A percentile compares a stretch with the other conserved stretches of the same genome.
Evolutionary conservation across 1,284 basidiomycete genomes (phyloP).

Genomic region (Pisolithus thermaeus): DNA sequence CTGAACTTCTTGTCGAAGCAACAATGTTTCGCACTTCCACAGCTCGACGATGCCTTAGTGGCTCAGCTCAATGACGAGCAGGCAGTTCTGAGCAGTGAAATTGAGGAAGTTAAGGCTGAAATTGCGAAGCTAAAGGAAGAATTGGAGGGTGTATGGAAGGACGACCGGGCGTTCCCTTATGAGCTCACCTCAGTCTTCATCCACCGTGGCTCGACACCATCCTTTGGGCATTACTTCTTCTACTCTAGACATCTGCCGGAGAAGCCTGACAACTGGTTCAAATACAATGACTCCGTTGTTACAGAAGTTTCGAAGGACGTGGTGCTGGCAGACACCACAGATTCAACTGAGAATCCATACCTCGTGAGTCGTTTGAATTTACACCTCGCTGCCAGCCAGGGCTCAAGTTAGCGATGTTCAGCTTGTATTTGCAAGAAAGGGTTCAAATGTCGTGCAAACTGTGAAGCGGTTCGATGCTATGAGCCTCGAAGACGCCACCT

Average conservation of each 20-base stretch:
- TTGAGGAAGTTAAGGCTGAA: constrained; percentile 53
- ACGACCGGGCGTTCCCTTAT: constrained; percentile 68
- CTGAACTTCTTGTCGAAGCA: constrained; percentile 50
- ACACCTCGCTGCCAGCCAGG: neutral
- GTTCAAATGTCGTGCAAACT: constrained; percentile 66
- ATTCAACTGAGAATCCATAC: constrained; percentile 78
- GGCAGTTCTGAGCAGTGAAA: constrained; percentile 49
- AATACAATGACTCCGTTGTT: constrained; percentile 90
- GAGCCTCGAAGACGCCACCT: constrained; percentile 14
- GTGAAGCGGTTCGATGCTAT: constrained; percentile 55
- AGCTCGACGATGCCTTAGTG: constrained; percentile 51
- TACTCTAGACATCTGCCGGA: constrained; percentile 78
- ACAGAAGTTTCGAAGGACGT: constrained; percentile 68
- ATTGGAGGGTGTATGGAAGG: constrained; percentile 76
- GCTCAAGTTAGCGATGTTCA: constrained; percentile 22
- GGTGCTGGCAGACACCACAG: constrained; percentile 74
- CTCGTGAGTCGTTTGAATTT: constrained; percentile 45
- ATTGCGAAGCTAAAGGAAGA: constrained; percentile 58
- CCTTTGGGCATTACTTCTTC: constrained; percentile 87
- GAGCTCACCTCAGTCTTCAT: constrained; percentile 95
- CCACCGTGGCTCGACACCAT: constrained; percentile 82
- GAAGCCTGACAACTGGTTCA: constrained; percentile 83
- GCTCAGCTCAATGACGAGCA: constrained; percentile 49
- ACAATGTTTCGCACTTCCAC: constrained; percentile 35
- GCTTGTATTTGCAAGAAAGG: constrained; percentile 80